phyloP scores from a whole-genome alignment of 306 rosid genomes.

The Dryas drummondii region DNA sequence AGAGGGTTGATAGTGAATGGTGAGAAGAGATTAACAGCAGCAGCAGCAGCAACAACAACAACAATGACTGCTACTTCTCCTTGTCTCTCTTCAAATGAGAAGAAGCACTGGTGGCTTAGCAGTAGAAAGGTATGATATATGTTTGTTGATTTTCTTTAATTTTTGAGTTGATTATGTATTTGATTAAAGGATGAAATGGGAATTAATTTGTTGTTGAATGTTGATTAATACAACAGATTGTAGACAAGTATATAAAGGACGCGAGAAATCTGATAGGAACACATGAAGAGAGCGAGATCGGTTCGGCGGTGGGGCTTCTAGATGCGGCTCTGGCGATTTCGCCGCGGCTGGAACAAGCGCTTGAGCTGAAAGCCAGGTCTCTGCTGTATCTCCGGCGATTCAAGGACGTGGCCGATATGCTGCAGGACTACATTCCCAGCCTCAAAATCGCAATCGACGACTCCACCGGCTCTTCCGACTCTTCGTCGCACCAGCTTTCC shows the following conservation, averaged over 20 bases:
- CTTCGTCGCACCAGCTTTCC: constrained; percentile 56
- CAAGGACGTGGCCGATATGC: constrained; percentile 92
- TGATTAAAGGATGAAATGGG: too few species aligned
- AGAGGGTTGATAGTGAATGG: constrained; percentile 18
- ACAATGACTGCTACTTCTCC: constrained; percentile 66
- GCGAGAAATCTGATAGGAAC: constrained; percentile 69
- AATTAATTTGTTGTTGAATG: neutral
- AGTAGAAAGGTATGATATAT: constrained; percentile 59
- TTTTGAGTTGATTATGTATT: neutral
- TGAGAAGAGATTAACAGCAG: constrained; percentile 10
- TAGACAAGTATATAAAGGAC: constrained; percentile 71
- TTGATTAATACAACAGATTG: constrained; percentile 46
- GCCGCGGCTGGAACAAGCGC: constrained; percentile 73
- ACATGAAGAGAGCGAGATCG: constrained; percentile 64
- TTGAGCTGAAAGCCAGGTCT: constrained; percentile 83
- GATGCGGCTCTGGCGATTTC: constrained; percentile 81
- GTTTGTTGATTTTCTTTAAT: neutral
- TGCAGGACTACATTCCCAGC: constrained; percentile 93
- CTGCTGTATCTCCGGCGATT: constrained; percentile 68
- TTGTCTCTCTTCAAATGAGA: constrained; percentile 45
- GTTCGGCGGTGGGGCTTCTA: constrained; percentile 61
- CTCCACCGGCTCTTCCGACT: constrained; percentile 44
- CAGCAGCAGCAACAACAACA: neutral
- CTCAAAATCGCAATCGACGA: constrained; percentile 67
- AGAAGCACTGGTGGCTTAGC: constrained; percentile 96